phyloP scores from a whole-genome alignment of 2,329 filamentous ascomycete genomes.

The Trichoderma guizhouense region DNA sequence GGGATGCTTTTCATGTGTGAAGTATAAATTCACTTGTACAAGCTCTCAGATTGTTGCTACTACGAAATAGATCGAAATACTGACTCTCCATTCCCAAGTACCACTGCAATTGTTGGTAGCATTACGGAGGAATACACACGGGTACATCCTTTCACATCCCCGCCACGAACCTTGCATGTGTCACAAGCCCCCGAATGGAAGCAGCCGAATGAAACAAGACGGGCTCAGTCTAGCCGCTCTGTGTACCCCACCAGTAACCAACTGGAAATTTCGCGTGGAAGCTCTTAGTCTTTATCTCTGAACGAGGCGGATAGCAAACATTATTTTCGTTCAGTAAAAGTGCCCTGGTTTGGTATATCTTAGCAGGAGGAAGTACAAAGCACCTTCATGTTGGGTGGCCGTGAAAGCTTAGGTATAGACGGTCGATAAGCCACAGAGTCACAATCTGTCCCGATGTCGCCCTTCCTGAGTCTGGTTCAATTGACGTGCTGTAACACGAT shows the following conservation, averaged over 20 bases:
- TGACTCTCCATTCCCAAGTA: no score
- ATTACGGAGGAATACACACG: background rate
- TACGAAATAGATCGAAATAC: background rate
- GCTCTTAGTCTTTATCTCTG: no score
- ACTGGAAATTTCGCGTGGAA: no score
- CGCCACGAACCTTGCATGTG: background rate
- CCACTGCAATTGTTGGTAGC: background rate
- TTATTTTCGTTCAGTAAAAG: background rate
- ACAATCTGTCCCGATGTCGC: background rate
- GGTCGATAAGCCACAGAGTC: background rate
- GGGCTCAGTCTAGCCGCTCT: background rate
- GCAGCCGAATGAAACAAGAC: background rate
- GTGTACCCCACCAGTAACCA: background rate
- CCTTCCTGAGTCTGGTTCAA: background rate
- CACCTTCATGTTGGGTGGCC: rapidly evolving
- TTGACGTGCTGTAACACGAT: background rate
- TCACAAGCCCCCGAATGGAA: background rate
- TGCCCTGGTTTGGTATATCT: background rate
- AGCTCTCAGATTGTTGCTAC: no score
- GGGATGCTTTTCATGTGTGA: background rate
- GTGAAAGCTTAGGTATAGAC: background rate
- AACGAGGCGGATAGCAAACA: background rate
- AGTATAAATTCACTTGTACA: background rate
- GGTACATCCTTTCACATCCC: background rate
- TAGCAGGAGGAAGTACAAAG: background rate